Evolutionary conservation across 352 stramenopile species (phyloP).

Genomic region (Ophiocytium majus): DNA sequence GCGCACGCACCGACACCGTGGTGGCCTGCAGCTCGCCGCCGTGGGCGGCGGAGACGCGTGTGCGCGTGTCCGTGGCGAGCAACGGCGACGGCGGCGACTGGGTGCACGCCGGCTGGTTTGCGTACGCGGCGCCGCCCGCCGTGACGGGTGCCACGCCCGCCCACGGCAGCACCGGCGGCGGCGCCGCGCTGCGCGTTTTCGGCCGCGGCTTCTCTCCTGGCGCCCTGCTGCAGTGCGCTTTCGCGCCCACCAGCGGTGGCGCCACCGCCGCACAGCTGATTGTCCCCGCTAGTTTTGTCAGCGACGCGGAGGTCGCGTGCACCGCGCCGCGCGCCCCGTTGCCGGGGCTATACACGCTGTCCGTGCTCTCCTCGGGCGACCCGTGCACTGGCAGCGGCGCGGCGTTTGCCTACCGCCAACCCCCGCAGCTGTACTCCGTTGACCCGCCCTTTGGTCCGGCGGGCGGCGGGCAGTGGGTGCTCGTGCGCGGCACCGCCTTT

Average conservation of each 20-base stretch:
- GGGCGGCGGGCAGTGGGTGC: constrained; percentile 18
- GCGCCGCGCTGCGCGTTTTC: background rate
- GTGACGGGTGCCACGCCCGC: background rate
- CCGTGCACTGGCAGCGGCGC: background rate
- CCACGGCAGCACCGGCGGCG: background rate
- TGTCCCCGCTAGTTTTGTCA: background rate
- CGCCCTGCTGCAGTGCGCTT: background rate
- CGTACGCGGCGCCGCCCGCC: background rate
- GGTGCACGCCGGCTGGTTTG: background rate
- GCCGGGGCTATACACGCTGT: background rate
- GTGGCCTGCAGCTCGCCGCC: background rate
- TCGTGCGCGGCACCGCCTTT: constrained; percentile 26
- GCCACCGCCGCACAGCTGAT: background rate
- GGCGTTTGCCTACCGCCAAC: constrained; percentile 36
- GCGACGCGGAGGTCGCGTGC: background rate
- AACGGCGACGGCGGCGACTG: constrained; percentile 11
- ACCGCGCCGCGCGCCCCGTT: no score
- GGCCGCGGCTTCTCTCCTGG: background rate
- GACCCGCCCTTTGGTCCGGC: constrained; percentile 20
- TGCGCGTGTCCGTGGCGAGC: background rate
- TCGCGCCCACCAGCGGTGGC: background rate
- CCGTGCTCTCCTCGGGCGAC: background rate
- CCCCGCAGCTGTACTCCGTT: constrained; percentile 35
- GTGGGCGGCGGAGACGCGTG: background rate
- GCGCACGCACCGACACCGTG: background rate